Percentiles rank a stretch among this genome's conserved stretches.
phyloP scores from a whole-genome alignment of 257 asterid species.

The Buddleja alternifolia region DNA sequence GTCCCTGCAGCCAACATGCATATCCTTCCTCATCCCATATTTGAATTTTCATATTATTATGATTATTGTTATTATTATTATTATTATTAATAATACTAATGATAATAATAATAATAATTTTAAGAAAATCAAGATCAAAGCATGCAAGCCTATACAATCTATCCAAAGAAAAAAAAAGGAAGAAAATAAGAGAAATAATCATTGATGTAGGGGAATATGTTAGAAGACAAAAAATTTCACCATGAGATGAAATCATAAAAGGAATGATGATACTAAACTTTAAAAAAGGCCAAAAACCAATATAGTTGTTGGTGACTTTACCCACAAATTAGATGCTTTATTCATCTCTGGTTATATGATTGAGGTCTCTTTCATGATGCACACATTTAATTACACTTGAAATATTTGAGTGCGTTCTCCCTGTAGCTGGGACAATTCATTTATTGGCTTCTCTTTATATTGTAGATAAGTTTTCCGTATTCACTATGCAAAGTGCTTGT shows the following conservation, averaged over 20 bases:
- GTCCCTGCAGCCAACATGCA: no score
- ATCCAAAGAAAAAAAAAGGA: no score
- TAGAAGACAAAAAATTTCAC: neutral
- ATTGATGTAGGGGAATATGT: neutral
- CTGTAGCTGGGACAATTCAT: slow-evolving; percentile 29
- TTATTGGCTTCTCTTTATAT: neutral
- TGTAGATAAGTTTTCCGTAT: slow-evolving; percentile 8
- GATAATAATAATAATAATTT: no score
- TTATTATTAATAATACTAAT: no score
- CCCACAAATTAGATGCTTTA: slow-evolving; percentile 8
- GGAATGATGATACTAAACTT: slow-evolving; percentile 25
- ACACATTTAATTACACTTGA: slow-evolving; percentile 11
- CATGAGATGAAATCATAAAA: slow-evolving; percentile 13
- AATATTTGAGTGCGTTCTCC: slow-evolving; percentile 34
- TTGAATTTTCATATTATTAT: no score
- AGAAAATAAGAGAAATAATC: no score
- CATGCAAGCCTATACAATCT: no score
- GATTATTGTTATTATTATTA: no score
- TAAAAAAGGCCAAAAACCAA: slow-evolving; percentile 5
- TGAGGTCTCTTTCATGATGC: slow-evolving; percentile 35
- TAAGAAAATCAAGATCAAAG: no score
- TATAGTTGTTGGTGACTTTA: slow-evolving; percentile 31
- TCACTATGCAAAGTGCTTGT: neutral
- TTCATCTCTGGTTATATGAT: slow-evolving; percentile 27
- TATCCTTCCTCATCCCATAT: no score